phyloP scores from a whole-genome alignment of 2,329 filamentous ascomycete species.

The Colletotrichum falcatum region DNA sequence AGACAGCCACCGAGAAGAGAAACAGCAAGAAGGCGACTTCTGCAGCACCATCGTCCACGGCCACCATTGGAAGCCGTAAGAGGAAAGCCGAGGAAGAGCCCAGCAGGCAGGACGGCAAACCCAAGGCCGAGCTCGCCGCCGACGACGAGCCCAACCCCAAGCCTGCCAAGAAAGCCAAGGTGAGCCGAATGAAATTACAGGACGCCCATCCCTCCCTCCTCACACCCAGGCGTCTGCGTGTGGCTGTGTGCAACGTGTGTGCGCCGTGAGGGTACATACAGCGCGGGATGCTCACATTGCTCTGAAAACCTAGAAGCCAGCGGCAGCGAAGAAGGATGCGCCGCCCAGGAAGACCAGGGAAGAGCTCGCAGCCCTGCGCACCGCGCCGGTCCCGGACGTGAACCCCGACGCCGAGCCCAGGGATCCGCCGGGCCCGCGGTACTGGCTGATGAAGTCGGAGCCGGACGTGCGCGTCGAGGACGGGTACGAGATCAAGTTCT shows the following conservation, averaged over 20 bases:
- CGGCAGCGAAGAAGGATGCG: slow-evolving; percentile 22
- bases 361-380: slow-evolving; percentile 37
- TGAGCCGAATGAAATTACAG: slow-evolving; percentile 1
- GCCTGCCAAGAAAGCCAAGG: slow-evolving; percentile 35
- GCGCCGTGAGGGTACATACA: background rate
- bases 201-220: background rate
- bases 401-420: slow-evolving; percentile 52
- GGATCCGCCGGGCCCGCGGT: slow-evolving; percentile 59
- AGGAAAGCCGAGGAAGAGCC: slow-evolving; percentile 18
- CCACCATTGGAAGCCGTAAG: background rate
- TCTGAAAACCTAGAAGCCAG: slow-evolving; percentile 9
- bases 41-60: background rate
- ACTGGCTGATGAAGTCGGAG: slow-evolving; percentile 90
- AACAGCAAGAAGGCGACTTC: background rate
- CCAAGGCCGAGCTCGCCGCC: background rate
- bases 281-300: too few species aligned
- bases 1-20: background rate
- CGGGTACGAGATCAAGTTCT: slow-evolving; percentile 90
- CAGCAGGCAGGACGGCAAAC: background rate
- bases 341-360: slow-evolving; percentile 25
- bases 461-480: slow-evolving; percentile 89
- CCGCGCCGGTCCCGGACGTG: slow-evolving; percentile 47
- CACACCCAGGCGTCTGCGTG: background rate
- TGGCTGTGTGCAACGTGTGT: background rate
- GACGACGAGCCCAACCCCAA: slow-evolving; percentile 1